These are phyloP conservation scores for Parathielavia hyrcaniae DNA, from an alignment of 495 filamentous ascomycete genomes.

Conservation along the genomic window DNA sequence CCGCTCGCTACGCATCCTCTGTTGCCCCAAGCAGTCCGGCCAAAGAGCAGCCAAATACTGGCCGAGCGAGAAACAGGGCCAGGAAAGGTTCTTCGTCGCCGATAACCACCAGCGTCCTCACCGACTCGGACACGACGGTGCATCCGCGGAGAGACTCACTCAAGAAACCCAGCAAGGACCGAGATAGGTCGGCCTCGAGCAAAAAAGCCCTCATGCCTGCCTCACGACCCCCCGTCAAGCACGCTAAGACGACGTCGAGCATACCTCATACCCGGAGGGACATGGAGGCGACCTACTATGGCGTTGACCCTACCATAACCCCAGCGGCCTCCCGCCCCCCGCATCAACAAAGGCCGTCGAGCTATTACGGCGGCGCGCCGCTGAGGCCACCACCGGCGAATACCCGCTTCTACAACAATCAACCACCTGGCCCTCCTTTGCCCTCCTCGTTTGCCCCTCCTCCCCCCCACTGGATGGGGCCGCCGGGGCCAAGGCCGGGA, in stretches of 20 bases:
- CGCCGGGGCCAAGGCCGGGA: constrained; percentile 9
- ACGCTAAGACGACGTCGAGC: constrained; percentile 27
- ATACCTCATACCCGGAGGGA: constrained; percentile 19
- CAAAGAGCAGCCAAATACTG: constrained; percentile 43
- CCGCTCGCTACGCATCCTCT: constrained; percentile 34
- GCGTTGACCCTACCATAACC: constrained; percentile 32
- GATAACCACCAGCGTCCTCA: constrained; percentile 26
- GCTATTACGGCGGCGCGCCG: constrained; percentile 35
- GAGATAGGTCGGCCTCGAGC: constrained; percentile 25
- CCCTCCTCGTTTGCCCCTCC: constrained; percentile 21
- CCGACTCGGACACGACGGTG: constrained; percentile 43
- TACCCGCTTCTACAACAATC: constrained; percentile 23
- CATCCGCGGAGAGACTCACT: constrained; percentile 29
- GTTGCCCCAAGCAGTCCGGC: constrained; percentile 35
- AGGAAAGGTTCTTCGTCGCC: constrained; percentile 35
- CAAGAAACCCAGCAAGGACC: constrained; percentile 31
- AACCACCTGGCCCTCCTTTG: constrained; percentile 13
- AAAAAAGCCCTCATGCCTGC: constrained; percentile 30
- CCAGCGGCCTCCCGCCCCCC: constrained; percentile 37
- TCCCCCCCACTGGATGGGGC: constrained; percentile 14
- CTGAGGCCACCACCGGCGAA: constrained; percentile 31
- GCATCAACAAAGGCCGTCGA: constrained; percentile 36
- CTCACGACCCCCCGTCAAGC: constrained; percentile 27
- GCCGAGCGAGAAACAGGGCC: constrained; percentile 35
- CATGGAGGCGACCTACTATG: constrained; percentile 38